These are phyloP conservation scores for Exophiala dermatitidis DNA, from an alignment of 2,329 filamentous ascomycete species.

Conservation along the genomic window DNA sequence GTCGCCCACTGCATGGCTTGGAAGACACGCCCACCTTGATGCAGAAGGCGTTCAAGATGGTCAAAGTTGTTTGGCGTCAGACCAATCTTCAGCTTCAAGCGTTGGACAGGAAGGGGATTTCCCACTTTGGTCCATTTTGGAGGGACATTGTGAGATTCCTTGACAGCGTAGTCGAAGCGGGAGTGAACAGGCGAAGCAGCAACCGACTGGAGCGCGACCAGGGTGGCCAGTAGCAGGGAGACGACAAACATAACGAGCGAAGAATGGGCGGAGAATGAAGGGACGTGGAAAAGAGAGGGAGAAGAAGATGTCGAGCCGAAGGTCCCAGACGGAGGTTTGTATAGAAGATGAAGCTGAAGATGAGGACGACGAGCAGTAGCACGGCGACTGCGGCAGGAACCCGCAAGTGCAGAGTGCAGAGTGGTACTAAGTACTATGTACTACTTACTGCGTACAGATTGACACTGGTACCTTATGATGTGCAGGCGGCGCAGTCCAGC, in stretches of 20 bases:
- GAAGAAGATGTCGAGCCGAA: background rate
- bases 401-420: too few relatives aligned
- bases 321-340: background rate
- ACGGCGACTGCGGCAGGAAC: too few relatives aligned
- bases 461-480: background rate
- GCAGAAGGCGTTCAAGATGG: slow-evolving; percentile 50
- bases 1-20: background rate
- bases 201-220: slow-evolving; percentile 4
- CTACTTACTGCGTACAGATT: background rate
- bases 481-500: too few relatives aligned
- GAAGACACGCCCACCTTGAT: slow-evolving; percentile 37
- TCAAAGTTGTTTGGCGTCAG: slow-evolving; percentile 52
- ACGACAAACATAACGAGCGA: slow-evolving; percentile 15
- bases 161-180: slow-evolving; percentile 45
- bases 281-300: background rate
- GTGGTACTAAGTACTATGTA: background rate
- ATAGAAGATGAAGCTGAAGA: background rate
- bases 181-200: slow-evolving; percentile 26
- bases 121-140: slow-evolving; percentile 44
- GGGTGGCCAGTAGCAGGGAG: slow-evolving; percentile 7
- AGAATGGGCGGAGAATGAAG: background rate
- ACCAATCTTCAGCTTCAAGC: slow-evolving; percentile 51
- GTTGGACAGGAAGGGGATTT: slow-evolving; percentile 42
- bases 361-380: background rate
- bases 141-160: slow-evolving; percentile 50